A percentile compares a stretch with the other conserved stretches of the same genome.
Evolutionary conservation across 2,329 filamentous ascomycete species (phyloP).

Genomic region (Colletotrichum cereale): DNA sequence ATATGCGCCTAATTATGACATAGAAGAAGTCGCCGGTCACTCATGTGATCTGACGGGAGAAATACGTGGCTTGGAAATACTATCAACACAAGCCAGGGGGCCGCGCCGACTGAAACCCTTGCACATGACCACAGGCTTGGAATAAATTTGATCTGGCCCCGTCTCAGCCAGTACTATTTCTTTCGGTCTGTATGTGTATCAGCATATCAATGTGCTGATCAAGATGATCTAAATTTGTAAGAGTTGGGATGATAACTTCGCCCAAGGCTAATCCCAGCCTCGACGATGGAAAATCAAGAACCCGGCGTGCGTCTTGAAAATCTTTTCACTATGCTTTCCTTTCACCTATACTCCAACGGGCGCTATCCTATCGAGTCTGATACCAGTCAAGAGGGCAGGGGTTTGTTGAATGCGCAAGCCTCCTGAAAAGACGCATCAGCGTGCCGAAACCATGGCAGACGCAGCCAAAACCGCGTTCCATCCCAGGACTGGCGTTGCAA

Average conservation of each 20-base stretch:
- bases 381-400: not conserved
- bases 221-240: not conserved
- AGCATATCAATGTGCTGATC: not conserved
- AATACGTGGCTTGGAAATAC: too few species aligned
- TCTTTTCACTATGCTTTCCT: not conserved
- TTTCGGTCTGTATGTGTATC: not conserved
- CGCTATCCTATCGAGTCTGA: not conserved
- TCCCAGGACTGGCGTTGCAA: not conserved
- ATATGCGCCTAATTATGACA: not conserved
- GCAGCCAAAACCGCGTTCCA: not conserved
- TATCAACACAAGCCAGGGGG: too few species aligned
- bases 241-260: not conserved
- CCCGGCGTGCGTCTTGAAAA: not conserved
- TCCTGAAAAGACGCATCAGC: not conserved
- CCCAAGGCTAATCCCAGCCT: not conserved
- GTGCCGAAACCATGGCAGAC: not conserved
- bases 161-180: slow-evolving; percentile 6
- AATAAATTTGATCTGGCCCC: too few species aligned
- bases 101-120: too few species aligned
- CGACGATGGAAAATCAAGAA: not conserved
- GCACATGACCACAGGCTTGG: too few species aligned
- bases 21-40: not conserved
- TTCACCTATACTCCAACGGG: not conserved
- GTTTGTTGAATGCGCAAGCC: not conserved
- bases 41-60: not conserved